Base-by-base conservation (phyloP, 441 rosid genomes). In the Dalechampia spathulata region DNA sequence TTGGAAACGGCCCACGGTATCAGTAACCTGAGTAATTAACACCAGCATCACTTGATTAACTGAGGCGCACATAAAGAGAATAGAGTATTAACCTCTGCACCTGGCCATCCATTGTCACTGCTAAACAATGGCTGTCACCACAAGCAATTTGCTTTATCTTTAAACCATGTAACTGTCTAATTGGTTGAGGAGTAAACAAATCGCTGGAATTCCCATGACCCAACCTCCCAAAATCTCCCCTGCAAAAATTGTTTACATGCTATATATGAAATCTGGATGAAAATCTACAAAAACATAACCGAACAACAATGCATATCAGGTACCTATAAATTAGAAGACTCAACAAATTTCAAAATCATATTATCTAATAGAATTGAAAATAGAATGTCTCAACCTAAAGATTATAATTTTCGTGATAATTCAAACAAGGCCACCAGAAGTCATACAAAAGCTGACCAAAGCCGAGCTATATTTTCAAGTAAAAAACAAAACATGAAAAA, bases 181-280 rank as follows among this genome's bases (percentile, higher is more conserved):
- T 78, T 5, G 97, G 99, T 61, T 75, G 78, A n/a, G 99, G 99
- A 66, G 87, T 85, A 75, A 93, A 89, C 65, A 89, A 65, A 73
- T 93, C 99, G 57, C 89, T 87, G 0, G 95, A 85, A 73, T 89
- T 82, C 34, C 99, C 99, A 78, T 92, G 99, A 3, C 99, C 99
- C 65, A 92, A 63, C 80, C 99, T 85, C 72, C 99, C 99, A 56
- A 92, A 89, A 69, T 92, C 99, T 68, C 99, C 99, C 99, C 99
- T 92, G 78, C 56, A 66, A 36, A 27, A 57, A 46, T 61, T 57
- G 50, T 2, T 8, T 5, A 34, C 45, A 16, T 21, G 14, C 25
- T 36, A 44, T 13, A 14, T 7, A 17, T 5, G 3, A 7, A 32
- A 45, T 30, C 9, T 17, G 15, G 28, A 26, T 27, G n/a, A 45